Conservation (phyloP, 2,329 filamentous ascomycete species). For the Gnomoniopsis smithogilvyi region DNA sequence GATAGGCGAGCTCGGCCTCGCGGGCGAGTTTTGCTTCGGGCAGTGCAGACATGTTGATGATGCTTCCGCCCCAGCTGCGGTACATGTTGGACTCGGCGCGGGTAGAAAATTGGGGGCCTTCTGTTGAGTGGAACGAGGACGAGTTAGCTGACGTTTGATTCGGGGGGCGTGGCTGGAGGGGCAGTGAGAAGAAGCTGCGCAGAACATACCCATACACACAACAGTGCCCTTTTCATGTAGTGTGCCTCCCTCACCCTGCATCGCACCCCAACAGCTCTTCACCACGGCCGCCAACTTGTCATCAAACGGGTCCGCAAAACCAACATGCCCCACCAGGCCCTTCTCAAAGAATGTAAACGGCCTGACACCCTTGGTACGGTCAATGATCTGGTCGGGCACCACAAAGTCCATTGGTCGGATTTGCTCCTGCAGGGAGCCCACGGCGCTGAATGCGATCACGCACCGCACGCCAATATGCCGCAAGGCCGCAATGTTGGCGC, state of each 20-base stretch:
- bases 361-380: conserved; percentile 91
- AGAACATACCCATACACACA: conserved; percentile 81
- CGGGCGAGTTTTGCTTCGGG: conserved; percentile 95
- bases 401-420: conserved; percentile 97
- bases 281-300: conserved; percentile 72
- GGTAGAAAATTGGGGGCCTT: conserved; percentile 97
- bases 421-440: conserved; percentile 86
- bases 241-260: conserved; percentile 80
- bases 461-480: conserved; percentile 84
- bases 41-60: conserved; percentile 97
- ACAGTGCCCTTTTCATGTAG: conserved; percentile 83
- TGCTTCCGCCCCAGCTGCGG: conserved; percentile 85
- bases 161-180: not conserved
- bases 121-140: conserved; percentile 38
- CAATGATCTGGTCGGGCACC: conserved; percentile 92
- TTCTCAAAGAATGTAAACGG: conserved; percentile 95
- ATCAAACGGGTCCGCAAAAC: conserved; percentile 96
- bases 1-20: conserved; percentile 94
- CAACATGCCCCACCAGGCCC: conserved; percentile 89
- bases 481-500: conserved; percentile 97
- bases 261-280: conserved; percentile 66
- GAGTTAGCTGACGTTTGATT: not conserved
- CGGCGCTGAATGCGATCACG: conserved; percentile 92
- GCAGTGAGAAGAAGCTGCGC: not conserved
- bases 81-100: conserved; percentile 95